Base-by-base conservation (phyloP, 441 rosid species). In the Adansonia madagascariensis region DNA sequence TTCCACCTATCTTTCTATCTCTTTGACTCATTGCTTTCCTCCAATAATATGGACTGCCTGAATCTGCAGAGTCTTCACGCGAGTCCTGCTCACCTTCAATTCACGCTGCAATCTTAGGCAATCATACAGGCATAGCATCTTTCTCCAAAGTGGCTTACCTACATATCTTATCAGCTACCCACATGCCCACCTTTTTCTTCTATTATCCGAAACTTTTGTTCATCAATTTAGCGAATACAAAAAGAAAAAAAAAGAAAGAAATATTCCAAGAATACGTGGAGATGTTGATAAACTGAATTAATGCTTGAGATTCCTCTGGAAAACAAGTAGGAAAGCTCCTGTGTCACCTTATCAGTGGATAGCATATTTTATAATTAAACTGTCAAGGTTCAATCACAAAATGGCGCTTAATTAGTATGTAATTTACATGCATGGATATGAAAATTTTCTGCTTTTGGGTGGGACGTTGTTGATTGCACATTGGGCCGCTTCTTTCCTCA, bases 81-180 rank as follows among this genome's bases (percentile, higher is more conserved):
- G 65, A 27, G 41, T 8, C 65, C 8, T 24, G 65, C 65, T 12
- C 43, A n/a, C 65, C 14, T 61, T 27, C 65, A 61, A 27, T 41
- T 61, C 41, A 61, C 65, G 65, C 65, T 60, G 65, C n/a, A 24
- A 20, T 18, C 59, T n/a, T n/a, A 18, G 61, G 11, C 61, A 27
- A 27, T 27, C 35, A 27, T 27, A 27, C 35, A 56, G 18, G 18
- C 61, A 56, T 24, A 56, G 61, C 61, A 56, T 56, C 61, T 56
- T 56, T 53, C n/a, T 53, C 20, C 1, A 53, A 15, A 53, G 59
- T 53, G n/a, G 59, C 59, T 53, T 53, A 53, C 2, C 8, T 53
- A 27, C 2, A 6, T 44, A 53, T 15, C 59, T 18, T 56, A 56
- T 17, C 61, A 56, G 24, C 22, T 24, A 56, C 24, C 24, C 35